Base-by-base conservation (phyloP, 805 yeast genomes). In the Candida loeiensis region DNA sequence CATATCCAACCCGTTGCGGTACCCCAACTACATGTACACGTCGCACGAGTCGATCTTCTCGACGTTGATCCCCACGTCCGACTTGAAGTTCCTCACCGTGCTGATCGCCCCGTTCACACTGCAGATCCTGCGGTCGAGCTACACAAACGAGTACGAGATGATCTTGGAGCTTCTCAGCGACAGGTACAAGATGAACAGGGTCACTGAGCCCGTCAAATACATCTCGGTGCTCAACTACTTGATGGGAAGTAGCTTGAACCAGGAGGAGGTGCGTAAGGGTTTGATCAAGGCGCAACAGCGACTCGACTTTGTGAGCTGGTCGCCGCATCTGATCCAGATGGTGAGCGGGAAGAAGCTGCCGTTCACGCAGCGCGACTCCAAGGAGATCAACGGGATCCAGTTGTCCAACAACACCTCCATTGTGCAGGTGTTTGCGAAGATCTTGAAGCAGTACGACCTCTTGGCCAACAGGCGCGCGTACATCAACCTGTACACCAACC, bases 11-110 rank as follows among this genome's bases (percentile, higher is more conserved):
- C 85, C 98, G 0, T 64, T 93, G 33, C 71, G 99, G 49, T 91
- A 85, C 58, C 99, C 99, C 3, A 82, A 93, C 35, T 88, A 88
- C 64, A 82, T 89, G 76, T 90, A 86, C 69, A 85, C 84, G 55
- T 87, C 95, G 3, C 64, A 85, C 49, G 85, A 89, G 28, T 82
- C 95, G 36, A 79, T 93, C 13, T 62, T 88, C 36, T 81, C 96
- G 1, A 79, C 91, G 1, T 62, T 93, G 48, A 77, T 93, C 2
- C 96, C 97, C 2, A 82, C 88, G 0, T 95, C 95, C 1, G 83
- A 83, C 33, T 66, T 85, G 49, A 95, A 88, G 59, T 87, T 85
- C 43, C 55, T 69, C 28, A 58, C 71, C 1, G 55, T 70, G 2
- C 58, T 73, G 17, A 56, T 68, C 15, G 69, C 71, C 1, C 73